phyloP scores from a whole-genome alignment of 805 yeast genomes.

The Candida suzukii region DNA sequence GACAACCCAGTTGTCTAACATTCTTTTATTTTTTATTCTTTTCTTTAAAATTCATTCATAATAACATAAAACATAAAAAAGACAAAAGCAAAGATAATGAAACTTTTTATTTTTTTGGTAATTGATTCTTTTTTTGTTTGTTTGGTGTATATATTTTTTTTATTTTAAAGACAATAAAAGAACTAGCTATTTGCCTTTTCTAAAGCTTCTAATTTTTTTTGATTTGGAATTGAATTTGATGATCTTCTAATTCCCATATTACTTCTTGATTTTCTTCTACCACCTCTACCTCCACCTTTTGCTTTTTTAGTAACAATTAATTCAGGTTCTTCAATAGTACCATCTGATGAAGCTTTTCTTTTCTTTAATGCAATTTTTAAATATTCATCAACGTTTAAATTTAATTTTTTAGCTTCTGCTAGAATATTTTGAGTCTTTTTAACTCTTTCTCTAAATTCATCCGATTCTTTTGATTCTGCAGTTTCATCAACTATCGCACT shows the following conservation, averaged over 20 bases:
- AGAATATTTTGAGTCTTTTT: constrained; percentile 4
- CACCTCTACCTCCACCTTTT: background rate
- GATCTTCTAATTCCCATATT: constrained; percentile 19
- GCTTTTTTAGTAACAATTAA: background rate
- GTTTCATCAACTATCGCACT: background rate
- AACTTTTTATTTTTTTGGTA: too few species aligned
- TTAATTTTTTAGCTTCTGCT: constrained; percentile 7
- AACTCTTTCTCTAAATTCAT: constrained; percentile 2
- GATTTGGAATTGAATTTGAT: constrained; percentile 2
- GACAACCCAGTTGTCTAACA: too few species aligned
- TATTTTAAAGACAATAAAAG: too few species aligned
- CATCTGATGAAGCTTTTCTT: constrained; percentile 1
- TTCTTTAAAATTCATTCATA: too few species aligned
- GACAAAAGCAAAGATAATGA: too few species aligned
- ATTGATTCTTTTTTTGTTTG: too few species aligned
- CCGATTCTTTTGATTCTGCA: background rate
- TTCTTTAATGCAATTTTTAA: constrained; percentile 4
- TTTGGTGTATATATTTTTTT: too few species aligned
- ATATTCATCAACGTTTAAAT: constrained; percentile 7
- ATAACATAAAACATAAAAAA: too few species aligned
- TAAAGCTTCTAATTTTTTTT: background rate
- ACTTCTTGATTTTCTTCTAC: constrained; percentile 22
- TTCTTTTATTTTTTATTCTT: too few species aligned
- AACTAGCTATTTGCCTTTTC: too few species aligned
- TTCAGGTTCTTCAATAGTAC: background rate